These are phyloP conservation scores for Umbelopsis sp. DNA, from an alignment of 192 early-diverging fungal genomes.

Conservation along the genomic window DNA sequence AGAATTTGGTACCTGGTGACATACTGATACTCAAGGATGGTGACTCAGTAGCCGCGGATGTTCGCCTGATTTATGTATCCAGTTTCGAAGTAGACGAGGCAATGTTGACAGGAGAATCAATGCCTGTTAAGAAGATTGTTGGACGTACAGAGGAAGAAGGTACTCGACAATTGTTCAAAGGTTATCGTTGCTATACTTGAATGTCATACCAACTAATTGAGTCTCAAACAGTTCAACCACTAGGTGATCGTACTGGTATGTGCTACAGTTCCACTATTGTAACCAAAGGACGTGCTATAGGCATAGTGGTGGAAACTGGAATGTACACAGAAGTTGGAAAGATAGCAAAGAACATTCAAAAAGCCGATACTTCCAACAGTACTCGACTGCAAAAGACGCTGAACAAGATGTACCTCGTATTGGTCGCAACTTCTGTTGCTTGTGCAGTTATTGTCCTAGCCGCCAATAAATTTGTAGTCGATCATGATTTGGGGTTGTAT, in stretches of 20 bases:
- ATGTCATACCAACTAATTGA: neutral
- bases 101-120: conserved; percentile 88
- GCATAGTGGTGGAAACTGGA: conserved; percentile 82
- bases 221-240: conserved; percentile 56
- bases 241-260: conserved; percentile 92
- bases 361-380: conserved; percentile 48
- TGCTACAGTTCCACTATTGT: conserved; percentile 89
- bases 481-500: conserved; percentile 66
- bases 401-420: conserved; percentile 72
- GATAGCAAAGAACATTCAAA: conserved; percentile 81
- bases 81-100: conserved; percentile 93
- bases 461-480: conserved; percentile 63
- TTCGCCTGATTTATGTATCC: conserved; percentile 79
- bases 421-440: conserved; percentile 73
- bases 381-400: conserved; percentile 71
- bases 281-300: conserved; percentile 88
- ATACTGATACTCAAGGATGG: conserved; percentile 91
- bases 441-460: conserved; percentile 85
- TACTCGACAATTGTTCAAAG: neutral
- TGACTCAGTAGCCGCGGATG: conserved; percentile 89
- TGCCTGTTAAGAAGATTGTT: conserved; percentile 76
- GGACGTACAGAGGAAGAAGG: conserved; percentile 59
- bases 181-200: too few relatives aligned
- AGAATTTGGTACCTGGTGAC: conserved; percentile 86
- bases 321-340: conserved; percentile 89